These are phyloP conservation scores for Raddia guianensis DNA, from an alignment of 176 grass and related monocot species.

Conservation along the genomic window DNA sequence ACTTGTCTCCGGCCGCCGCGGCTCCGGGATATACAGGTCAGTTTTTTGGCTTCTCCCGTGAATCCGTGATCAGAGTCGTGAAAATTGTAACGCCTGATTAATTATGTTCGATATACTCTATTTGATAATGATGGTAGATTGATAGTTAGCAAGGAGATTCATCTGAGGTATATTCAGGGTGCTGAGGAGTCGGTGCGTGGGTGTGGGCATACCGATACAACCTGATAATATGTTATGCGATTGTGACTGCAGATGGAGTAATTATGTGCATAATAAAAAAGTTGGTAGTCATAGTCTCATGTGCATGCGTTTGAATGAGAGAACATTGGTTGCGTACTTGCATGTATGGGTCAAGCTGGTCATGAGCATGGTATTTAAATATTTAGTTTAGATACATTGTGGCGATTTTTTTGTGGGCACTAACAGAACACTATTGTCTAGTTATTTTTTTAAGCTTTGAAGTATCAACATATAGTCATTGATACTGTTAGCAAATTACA, in stretches of 20 bases:
- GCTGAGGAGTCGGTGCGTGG: neutral
- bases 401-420: neutral
- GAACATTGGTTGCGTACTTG: neutral
- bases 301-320: neutral
- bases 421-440: neutral
- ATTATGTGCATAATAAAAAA: neutral
- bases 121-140: neutral
- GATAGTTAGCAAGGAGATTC: neutral
- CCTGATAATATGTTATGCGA: slow-evolving; percentile 1
- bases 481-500: neutral
- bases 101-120: neutral
- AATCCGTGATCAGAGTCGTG: neutral
- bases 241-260: neutral
- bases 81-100: neutral
- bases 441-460: neutral
- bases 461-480: neutral
- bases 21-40: slow-evolving; percentile 13
- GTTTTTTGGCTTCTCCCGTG: neutral
- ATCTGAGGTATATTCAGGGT: neutral
- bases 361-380: slow-evolving; percentile 1
- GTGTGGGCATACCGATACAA: neutral
- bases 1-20: neutral
- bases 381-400: neutral
- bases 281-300: neutral
- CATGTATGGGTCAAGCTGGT: neutral